Evolutionary conservation across 2,329 filamentous ascomycete genomes (phyloP), one percentile per base, ranked within the genome.

Genomic region (Xylariales sp.): DNA sequence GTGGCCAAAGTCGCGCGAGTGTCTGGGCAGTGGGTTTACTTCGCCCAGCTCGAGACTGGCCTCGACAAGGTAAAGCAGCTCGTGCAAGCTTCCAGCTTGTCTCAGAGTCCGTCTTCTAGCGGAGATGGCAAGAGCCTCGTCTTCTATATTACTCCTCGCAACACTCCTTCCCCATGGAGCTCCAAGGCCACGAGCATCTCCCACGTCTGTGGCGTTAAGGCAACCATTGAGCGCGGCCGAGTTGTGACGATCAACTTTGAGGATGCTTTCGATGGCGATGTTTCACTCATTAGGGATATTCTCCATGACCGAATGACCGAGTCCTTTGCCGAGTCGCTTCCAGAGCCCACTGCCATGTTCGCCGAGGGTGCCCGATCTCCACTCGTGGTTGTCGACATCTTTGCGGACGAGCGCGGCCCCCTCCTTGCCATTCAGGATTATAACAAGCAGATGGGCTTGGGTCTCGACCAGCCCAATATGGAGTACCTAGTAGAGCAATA

Each of bases 271-370:
- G 63, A 61, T 33, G 62, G 72, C 50, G 62, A 74, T 44, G 55
- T 72, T 49, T 66, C 80, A 48, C 69, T 70, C 27, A 75, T 83
- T 55, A 74, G 77, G 42, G 85, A 96, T 62, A 61, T 82, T 31
- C 70, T 97, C 33, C 80, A 95, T 64, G 93, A 98, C 65, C 84
- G 91, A 41, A 98, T 98, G 93, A 98, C 93, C 15, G 89, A 97
- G 69, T 79, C 76, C 31, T 81, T 96, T 46, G 76, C 75, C 50
- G 65, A 74, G 23, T 66, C 72, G 15, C 70, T 78, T 37, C 91
- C 89, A 5, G 77, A 85, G 50, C 72, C 91, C 31, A 67, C 79
- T 24, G 61, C 69, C 40, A 90, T 97, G 74, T 98, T 97, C 61
- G 80, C 81, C 38, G 83, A 93, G 56, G 70, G 67, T 14, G 57